A percentile compares a stretch with the other conserved stretches of the same genome.
These are phyloP conservation scores for Aspergillus intermedius DNA, from an alignment of 2,329 filamentous ascomycete genomes.

Conservation along the genomic window DNA sequence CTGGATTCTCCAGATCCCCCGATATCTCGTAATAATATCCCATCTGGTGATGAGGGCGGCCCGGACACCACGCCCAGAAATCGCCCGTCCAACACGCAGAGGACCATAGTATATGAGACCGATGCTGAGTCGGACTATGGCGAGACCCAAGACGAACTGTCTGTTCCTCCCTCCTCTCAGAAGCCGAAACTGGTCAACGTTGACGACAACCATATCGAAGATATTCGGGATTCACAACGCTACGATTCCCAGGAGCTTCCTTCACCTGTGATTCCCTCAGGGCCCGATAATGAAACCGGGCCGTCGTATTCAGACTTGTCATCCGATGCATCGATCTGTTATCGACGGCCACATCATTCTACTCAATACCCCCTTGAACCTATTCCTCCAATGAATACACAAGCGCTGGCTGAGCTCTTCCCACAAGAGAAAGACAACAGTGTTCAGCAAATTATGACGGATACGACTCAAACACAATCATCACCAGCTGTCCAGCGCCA, in stretches of 20 bases:
- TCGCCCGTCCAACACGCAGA: slow-evolving; percentile 12
- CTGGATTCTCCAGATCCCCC: background rate
- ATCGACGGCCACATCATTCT: slow-evolving; percentile 27
- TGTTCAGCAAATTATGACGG: slow-evolving; percentile 8
- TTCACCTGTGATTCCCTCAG: slow-evolving; percentile 14
- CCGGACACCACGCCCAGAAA: background rate
- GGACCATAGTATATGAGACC: slow-evolving; percentile 37
- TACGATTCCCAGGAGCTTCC: slow-evolving; percentile 30
- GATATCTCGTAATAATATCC: background rate
- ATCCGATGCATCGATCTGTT: slow-evolving; percentile 33
- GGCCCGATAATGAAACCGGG: slow-evolving; percentile 18
- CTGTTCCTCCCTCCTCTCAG: slow-evolving; percentile 8
- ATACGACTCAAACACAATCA: slow-evolving; percentile 6
- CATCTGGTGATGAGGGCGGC: background rate
- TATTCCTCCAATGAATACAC: slow-evolving; percentile 29
- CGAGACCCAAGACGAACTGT: slow-evolving; percentile 19
- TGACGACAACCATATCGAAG: slow-evolving; percentile 2
- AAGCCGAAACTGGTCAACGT: background rate
- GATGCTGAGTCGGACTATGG: slow-evolving; percentile 34
- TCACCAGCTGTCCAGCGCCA: slow-evolving; percentile 4
- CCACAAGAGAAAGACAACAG: slow-evolving; percentile 23
- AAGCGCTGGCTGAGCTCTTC: slow-evolving; percentile 34
- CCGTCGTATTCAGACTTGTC: slow-evolving; percentile 22
- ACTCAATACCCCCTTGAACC: slow-evolving; percentile 34
- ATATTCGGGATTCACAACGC: slow-evolving; percentile 8